phyloP scores from a whole-genome alignment of 2,329 filamentous ascomycete genomes.

The Eutypella sp. region DNA sequence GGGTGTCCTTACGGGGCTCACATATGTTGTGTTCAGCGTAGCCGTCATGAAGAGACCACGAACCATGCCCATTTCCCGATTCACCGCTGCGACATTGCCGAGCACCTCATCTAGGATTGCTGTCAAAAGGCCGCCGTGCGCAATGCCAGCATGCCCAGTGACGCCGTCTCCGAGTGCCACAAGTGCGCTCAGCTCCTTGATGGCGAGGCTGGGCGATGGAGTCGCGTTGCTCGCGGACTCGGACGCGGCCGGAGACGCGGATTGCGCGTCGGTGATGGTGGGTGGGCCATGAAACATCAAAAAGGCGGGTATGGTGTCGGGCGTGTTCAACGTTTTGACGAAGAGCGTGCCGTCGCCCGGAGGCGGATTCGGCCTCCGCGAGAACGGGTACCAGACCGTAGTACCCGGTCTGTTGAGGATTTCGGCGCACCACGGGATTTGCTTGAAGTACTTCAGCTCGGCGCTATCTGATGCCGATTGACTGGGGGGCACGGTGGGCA shows the following conservation, averaged over 20 bases:
- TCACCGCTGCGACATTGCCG: neutral
- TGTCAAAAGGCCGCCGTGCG: conserved; percentile 2
- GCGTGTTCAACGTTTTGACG: neutral
- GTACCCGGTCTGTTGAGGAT: neutral
- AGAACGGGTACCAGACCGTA: neutral
- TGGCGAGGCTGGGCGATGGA: no score
- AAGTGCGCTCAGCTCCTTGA: neutral
- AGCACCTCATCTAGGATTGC: conserved; percentile 2
- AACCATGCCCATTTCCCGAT: conserved; percentile 5
- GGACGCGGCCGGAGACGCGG: no score
- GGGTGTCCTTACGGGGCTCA: neutral
- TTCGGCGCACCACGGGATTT: neutral
- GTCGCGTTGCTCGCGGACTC: no score
- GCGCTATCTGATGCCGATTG: neutral
- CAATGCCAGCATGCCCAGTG: neutral
- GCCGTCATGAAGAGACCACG: neutral
- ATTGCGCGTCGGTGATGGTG: no score
- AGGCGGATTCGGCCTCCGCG: neutral
- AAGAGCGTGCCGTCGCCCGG: neutral
- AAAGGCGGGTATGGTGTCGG: neutral
- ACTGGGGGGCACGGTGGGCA: neutral
- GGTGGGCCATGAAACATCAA: neutral
- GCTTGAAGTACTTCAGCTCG: neutral
- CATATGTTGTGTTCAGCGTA: neutral
- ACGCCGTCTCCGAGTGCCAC: neutral